Conservation (phyloP, 805 yeast genomes). For the Hanseniaspora pseudoguilliermondii region DNA sequence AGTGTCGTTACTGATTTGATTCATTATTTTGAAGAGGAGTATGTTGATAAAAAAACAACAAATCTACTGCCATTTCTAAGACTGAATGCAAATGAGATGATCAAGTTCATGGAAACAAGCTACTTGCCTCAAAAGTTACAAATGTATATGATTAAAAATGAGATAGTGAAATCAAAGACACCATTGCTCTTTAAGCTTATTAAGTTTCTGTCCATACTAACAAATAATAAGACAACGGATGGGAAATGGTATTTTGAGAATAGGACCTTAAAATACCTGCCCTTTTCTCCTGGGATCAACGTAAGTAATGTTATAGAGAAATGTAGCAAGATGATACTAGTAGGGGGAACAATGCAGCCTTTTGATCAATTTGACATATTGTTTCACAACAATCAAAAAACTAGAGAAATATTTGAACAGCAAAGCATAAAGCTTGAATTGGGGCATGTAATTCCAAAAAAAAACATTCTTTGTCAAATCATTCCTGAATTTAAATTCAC, state of each 20-base stretch:
- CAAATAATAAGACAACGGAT: conserved; percentile 29
- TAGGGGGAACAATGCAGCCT: conserved; percentile 97
- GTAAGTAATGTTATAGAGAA: conserved; percentile 55
- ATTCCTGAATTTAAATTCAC: conserved; percentile 45
- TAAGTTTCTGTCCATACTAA: conserved; percentile 37
- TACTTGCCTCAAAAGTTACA: conserved; percentile 80
- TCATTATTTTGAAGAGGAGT: conserved; percentile 32
- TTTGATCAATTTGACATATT: conserved; percentile 41
- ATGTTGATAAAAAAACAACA: conserved; percentile 42
- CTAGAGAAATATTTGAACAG: conserved; percentile 40
- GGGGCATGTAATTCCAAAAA: conserved; percentile 70
- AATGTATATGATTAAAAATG: conserved; percentile 37
- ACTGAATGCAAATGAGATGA: conserved; percentile 56
- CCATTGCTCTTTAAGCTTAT: conserved; percentile 57
- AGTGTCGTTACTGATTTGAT: conserved; percentile 43
- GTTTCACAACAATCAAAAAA: conserved; percentile 35
- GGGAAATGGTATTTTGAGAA: conserved; percentile 58
- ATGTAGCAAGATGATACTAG: conserved; percentile 58
- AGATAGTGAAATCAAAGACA: background rate
- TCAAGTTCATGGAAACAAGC: conserved; percentile 47
- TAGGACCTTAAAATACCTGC: conserved; percentile 46
- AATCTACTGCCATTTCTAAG: conserved; percentile 40
- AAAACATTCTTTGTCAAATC: conserved; percentile 42
- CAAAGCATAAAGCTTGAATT: conserved; percentile 50
- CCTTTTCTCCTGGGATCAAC: conserved; percentile 64